These are phyloP conservation scores for Stephania japonica DNA, from an alignment of 164 flowering plant species.

Conservation along the genomic window DNA sequence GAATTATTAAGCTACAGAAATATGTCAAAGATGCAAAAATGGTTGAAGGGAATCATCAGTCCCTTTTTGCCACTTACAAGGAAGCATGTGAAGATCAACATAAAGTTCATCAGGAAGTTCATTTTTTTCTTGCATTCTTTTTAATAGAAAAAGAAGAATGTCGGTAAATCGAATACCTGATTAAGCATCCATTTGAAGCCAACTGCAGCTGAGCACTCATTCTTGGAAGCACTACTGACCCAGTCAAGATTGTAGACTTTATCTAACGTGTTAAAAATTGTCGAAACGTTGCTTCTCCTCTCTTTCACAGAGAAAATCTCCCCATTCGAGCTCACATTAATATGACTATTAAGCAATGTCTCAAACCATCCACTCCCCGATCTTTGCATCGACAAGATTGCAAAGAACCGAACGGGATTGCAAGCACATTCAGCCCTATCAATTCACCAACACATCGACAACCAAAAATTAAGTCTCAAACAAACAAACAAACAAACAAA, in stretches of 20 bases:
- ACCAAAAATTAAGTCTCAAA: background rate
- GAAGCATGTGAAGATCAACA: background rate
- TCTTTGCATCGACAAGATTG: slow-evolving; percentile 52
- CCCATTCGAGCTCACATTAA: slow-evolving; percentile 49
- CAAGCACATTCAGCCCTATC: slow-evolving; percentile 46
- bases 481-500: background rate
- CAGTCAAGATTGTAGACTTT: slow-evolving; percentile 47
- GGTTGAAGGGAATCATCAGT: too few relatives aligned
- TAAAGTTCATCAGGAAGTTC: background rate
- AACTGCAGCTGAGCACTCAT: slow-evolving; percentile 54
- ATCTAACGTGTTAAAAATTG: slow-evolving; percentile 37
- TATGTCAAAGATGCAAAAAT: too few relatives aligned
- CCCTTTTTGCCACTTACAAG: too few relatives aligned
- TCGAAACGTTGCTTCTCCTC: slow-evolving; percentile 36
- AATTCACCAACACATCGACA: background rate
- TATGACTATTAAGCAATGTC: slow-evolving; percentile 45
- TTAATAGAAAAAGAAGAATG: background rate
- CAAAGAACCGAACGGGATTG: slow-evolving; percentile 50
- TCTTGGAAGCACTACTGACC: slow-evolving; percentile 48
- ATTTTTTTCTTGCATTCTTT: background rate
- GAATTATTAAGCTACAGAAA: too few relatives aligned
- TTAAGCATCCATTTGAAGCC: slow-evolving; percentile 68
- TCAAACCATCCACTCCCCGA: slow-evolving; percentile 66
- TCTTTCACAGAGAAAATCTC: slow-evolving; percentile 36
- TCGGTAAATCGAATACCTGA: slow-evolving; percentile 26